Percentiles rank a stretch among this genome's conserved stretches.
phyloP scores from a whole-genome alignment of 371 early-diverging fungal species.

The Syncephalastrum monosporum region DNA sequence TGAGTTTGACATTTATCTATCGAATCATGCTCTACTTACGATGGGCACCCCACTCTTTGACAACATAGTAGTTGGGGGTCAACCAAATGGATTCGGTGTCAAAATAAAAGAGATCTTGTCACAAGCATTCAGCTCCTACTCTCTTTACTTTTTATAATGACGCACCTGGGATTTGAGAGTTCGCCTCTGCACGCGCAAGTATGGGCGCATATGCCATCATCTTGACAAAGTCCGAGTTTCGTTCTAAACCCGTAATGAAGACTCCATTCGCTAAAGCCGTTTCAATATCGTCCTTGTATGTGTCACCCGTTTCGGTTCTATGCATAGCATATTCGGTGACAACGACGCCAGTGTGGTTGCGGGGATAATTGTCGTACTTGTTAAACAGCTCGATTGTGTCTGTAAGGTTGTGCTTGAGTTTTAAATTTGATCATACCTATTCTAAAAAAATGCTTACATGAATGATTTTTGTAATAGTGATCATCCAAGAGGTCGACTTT shows the following conservation, averaged over 20 bases:
- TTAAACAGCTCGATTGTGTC: neutral
- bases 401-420: neutral
- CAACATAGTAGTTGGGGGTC: conserved; percentile 19
- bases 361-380: conserved; percentile 22
- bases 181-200: conserved; percentile 8
- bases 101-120: conserved; percentile 18
- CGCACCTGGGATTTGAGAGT: no score
- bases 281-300: conserved; percentile 5
- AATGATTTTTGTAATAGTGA: conserved; percentile 5
- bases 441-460: no score
- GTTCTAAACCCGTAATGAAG: conserved; percentile 21
- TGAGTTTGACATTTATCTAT: no score
- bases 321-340: conserved; percentile 23
- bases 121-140: neutral
- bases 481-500: conserved; percentile 2
- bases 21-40: conserved; percentile 3
- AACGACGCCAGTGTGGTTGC: conserved; percentile 14
- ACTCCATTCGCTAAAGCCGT: conserved; percentile 24
- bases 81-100: conserved; percentile 19
- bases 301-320: neutral
- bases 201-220: conserved; percentile 25
- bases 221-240: conserved; percentile 24
- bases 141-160: no score
- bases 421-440: no score
- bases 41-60: conserved; percentile 16